Percentiles rank a stretch among this genome's conserved stretches.
phyloP scores from a whole-genome alignment of 2,329 filamentous ascomycete genomes.

The Lachnellula suecica region DNA sequence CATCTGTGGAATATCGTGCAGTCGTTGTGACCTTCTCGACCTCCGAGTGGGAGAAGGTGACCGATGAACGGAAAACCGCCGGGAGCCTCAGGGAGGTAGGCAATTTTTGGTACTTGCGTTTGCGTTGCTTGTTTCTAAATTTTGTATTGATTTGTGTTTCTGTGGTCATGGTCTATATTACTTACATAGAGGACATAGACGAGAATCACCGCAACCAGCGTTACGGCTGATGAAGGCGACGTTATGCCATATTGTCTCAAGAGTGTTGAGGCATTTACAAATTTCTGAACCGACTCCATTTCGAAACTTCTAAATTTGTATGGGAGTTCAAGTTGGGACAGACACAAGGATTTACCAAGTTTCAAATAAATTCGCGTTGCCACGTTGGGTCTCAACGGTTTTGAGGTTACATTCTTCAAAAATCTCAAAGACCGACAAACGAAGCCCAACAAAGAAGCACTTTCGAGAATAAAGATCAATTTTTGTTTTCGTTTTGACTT shows the following conservation, averaged over 20 bases:
- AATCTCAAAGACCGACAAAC: too few species aligned
- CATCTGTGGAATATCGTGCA: conserved; percentile 21
- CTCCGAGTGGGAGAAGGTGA: conserved; percentile 20
- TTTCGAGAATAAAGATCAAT: too few species aligned
- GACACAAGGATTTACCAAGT: too few species aligned
- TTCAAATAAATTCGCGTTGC: too few species aligned
- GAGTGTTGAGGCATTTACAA: not conserved
- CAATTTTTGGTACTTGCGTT: conserved; percentile 33
- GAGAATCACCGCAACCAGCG: not conserved
- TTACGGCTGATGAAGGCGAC: not conserved
- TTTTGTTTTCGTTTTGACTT: too few species aligned
- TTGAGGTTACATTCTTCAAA: too few species aligned
- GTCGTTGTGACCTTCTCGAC: conserved; percentile 21
- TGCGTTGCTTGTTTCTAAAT: conserved; percentile 8
- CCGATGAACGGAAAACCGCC: conserved; percentile 20
- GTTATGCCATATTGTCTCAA: not conserved
- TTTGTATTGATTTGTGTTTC: not conserved
- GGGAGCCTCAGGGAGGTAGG: conserved; percentile 16
- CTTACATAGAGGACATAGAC: not conserved
- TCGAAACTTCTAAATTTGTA: too few species aligned
- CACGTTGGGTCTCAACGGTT: too few species aligned
- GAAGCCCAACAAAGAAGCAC: too few species aligned
- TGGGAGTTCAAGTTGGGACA: too few species aligned
- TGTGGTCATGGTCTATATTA: not conserved
- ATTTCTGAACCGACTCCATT: not conserved